Base-by-base conservation (phyloP, 2,329 filamentous ascomycete genomes). In the Penicillium olsonii region DNA sequence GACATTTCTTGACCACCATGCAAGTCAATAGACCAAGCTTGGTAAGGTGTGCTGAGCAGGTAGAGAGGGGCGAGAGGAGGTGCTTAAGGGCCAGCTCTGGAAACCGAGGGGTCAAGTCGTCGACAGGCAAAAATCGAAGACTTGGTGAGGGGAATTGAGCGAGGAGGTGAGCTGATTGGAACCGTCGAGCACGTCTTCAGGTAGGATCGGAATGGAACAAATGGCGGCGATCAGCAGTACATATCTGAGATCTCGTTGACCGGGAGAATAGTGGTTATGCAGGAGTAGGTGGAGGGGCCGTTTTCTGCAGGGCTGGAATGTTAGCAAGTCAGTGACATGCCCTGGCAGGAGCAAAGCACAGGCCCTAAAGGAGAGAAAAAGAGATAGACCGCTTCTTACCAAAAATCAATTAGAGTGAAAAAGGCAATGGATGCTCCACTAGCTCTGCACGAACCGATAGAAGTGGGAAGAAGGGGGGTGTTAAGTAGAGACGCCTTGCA, bases 221-320 rank as follows among this genome's bases (percentile, higher is more conserved):
- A 29, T 18, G 39, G 12, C 24, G 45, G 48, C 41, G 54, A 59
- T 57, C 50, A 55, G 50, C 45, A 50, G 52, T 45, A 55, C 53
- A 57, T 54, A 48, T 52, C 42, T 52, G 42, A 43, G 45, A 54
- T 46, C 48, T 61, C 45, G 65, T 70, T 63, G 65, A 52, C 64
- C 59, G 49, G 66, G 68, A 65, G 63, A 69, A 67, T 61, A 46
- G 52, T 45, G 55, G 53, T 58, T 63, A 67, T 64, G 66, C 60
- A 64, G 54, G 48, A 53, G 22, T 9, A 44, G 48, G 56, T 52
- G 56, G 60, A 57, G 61, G 58, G 48, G 55, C 45, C 54, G 20
- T 39, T 31, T 34, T 45, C 54, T 61, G 54, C 53, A 60, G 50
- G 54, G 50, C 42, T 59, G 63, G 61, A 65, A 67, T 68, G 67